Base-by-base conservation (phyloP, 164 flowering plant genomes). In the Santalum album region DNA sequence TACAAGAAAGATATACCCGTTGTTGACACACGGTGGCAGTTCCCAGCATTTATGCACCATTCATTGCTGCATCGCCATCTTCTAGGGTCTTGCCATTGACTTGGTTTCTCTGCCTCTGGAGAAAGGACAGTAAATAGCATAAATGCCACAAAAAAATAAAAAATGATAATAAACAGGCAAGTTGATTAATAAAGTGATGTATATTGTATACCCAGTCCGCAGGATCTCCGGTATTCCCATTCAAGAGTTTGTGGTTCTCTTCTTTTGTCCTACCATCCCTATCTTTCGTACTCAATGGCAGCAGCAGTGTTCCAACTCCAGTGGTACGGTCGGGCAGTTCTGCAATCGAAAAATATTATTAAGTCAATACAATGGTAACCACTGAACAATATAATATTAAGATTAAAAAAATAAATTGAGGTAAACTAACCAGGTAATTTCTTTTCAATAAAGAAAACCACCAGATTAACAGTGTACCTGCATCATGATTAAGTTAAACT, bases 391-490 rank as follows among this genome's bases (percentile, higher is more conserved):
- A 29, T 9, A 29, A 4, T 29, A 3, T 3, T 9, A 9, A 29
- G 34, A 29, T 9, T 9, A 29, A 3, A 29, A 15, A 9, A 38
- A 38, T 15, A 38, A 2, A 9, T 12, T 2, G 14, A 38, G 42
- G 17, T 12, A 38, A 16, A 21, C 68, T 52, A 35, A 88, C 96
- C 95, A 70, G 85, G 86, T 53, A 92, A 69, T 53, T 75, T 80
- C 61, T 77, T 82, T 65, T 92, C 92, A 26, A 90, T 53, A 63
- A 85, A 92, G 79, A 84, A 92, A 29, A 78, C 87, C 49, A 92
- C 87, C 72, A 92, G 60, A 69, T 82, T 89, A 29, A 92, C 99
- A 9, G 99, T 87, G 54, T 92, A 92, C 96, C 98, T 87, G 79
- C 58, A 72, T 0, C 19, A 54, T 7, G 39, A 20, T 20, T 0